A percentile compares a stretch with the other conserved stretches of the same genome.
Evolutionary conservation across 768 basidiomycete species (phyloP).

Genomic region (Lactarius hatsudake): DNA sequence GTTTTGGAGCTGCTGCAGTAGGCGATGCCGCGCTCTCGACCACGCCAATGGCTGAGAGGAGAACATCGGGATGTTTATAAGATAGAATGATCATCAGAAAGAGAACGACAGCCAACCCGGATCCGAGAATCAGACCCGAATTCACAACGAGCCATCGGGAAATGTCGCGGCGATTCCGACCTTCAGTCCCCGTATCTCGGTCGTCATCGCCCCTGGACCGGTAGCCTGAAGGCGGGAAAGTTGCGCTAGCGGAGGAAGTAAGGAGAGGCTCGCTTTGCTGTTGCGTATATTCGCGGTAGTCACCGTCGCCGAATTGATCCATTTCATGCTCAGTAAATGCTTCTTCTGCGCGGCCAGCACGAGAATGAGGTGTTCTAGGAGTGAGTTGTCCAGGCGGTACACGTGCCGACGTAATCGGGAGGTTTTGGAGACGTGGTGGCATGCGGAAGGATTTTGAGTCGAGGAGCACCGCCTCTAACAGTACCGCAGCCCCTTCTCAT

Average conservation of each 20-base stretch:
- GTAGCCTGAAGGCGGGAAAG: conserved; percentile 41
- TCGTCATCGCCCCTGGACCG: conserved; percentile 44
- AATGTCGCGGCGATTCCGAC: conserved; percentile 10
- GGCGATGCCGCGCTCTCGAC: conserved; percentile 26
- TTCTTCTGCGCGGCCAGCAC: conserved; percentile 56
- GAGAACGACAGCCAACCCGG: conserved; percentile 43
- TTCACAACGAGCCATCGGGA: conserved; percentile 26
- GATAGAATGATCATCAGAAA: conserved; percentile 49
- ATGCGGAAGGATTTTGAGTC: conserved; percentile 3
- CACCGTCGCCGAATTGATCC: conserved; percentile 40
- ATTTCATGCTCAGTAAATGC: conserved; percentile 50
- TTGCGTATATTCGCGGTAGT: conserved; percentile 37
- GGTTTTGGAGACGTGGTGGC: conserved; percentile 24
- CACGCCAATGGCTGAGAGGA: conserved; percentile 46
- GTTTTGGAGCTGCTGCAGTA: conserved; percentile 25
- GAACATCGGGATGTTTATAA: conserved; percentile 45
- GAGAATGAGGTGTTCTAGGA: conserved; percentile 62
- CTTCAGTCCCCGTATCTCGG: conserved; percentile 22
- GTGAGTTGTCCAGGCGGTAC: conserved; percentile 36
- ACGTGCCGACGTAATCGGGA: conserved; percentile 13
- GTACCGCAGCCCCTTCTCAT: not conserved
- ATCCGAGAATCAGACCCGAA: conserved; percentile 46
- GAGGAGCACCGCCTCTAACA: not conserved
- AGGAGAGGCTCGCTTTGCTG: conserved; percentile 48
- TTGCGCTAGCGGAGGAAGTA: conserved; percentile 37